These are phyloP conservation scores for Penicillium nordicum DNA, from an alignment of 2,329 filamentous ascomycete genomes.

Conservation along the genomic window DNA sequence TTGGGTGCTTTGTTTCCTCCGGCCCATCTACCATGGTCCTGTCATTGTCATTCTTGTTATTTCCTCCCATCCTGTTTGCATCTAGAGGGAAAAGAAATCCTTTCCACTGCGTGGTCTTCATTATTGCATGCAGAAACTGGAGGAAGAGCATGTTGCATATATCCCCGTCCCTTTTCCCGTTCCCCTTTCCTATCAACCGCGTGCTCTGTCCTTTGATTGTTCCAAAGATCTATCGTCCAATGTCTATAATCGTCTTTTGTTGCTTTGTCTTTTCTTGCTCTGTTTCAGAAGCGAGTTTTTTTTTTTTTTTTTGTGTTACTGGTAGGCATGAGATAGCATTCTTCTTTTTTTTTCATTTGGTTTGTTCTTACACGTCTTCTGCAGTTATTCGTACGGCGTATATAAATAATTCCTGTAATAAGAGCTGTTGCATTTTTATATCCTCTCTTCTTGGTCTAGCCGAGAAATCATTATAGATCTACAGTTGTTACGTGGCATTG, in stretches of 20 bases:
- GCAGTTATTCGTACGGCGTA: slow-evolving; percentile 14
- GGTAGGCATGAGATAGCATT: slow-evolving; percentile 28
- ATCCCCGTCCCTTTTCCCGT: slow-evolving; percentile 11
- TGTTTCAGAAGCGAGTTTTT: slow-evolving; percentile 26
- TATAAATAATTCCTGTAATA: slow-evolving; percentile 12
- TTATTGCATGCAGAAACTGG: slow-evolving; percentile 4
- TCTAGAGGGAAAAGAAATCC: slow-evolving; percentile 6
- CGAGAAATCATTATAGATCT: background rate
- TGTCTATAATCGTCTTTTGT: slow-evolving; percentile 26
- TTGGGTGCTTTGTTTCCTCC: background rate
- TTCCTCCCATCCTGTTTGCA: slow-evolving; percentile 1
- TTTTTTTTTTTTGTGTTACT: slow-evolving; percentile 14
- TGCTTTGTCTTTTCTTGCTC: slow-evolving; percentile 20
- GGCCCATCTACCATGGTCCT: slow-evolving; percentile 1
- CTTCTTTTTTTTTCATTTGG: slow-evolving; percentile 10
- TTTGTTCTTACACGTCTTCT: slow-evolving; percentile 5
- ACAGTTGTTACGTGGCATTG: background rate
- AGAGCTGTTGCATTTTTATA: background rate
- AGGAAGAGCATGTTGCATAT: slow-evolving; percentile 23
- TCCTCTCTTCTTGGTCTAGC: background rate
- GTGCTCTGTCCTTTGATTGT: slow-evolving; percentile 17
- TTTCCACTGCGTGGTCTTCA: slow-evolving; percentile 7
- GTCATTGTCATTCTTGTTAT: background rate
- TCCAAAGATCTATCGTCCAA: slow-evolving; percentile 23
- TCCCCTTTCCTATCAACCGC: slow-evolving; percentile 5